Evolutionary conservation across 1,284 basidiomycete species (phyloP).

Genomic region (Sanghuangporus sanghuang): DNA sequence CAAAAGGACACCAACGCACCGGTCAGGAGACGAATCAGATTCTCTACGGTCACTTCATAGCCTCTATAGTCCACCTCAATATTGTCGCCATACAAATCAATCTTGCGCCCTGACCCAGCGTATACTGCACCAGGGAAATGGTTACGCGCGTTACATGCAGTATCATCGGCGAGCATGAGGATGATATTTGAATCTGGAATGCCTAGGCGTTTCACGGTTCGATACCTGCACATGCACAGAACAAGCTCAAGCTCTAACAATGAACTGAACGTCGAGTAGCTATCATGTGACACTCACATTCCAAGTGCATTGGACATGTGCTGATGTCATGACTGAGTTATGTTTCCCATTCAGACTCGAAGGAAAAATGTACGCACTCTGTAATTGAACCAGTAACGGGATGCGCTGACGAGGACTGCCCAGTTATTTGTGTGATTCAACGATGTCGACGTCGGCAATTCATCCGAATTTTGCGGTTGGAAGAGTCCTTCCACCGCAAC

Average conservation of each 20-base stretch:
- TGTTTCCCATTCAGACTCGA: not conserved
- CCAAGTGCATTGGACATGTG: slow-evolving; percentile 9
- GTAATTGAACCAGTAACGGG: slow-evolving; percentile 98
- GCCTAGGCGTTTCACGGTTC: slow-evolving; percentile 95
- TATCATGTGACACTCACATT: not conserved
- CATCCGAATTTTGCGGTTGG: not conserved
- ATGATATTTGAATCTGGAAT: slow-evolving; percentile 99
- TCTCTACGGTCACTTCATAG: slow-evolving; percentile 97
- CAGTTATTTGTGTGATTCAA: slow-evolving; percentile 90
- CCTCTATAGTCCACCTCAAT: slow-evolving; percentile 98
- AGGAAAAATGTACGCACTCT: slow-evolving; percentile 53
- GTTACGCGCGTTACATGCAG: slow-evolving; percentile 91
- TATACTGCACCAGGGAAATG: slow-evolving; percentile 90
- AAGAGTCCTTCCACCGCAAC: not conserved
- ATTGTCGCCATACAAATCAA: slow-evolving; percentile 94
- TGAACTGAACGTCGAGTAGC: not conserved
- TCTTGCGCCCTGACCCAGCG: slow-evolving; percentile 67
- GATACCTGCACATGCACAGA: slow-evolving; percentile 74
- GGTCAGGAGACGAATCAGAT: slow-evolving; percentile 87
- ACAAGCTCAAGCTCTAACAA: not conserved
- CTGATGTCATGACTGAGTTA: not conserved
- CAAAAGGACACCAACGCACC: slow-evolving; percentile 40
- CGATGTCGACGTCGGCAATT: not conserved
- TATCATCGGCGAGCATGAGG: slow-evolving; percentile 97
- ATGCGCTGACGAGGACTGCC: slow-evolving; percentile 95